Evolutionary conservation across 805 yeast species (phyloP), one percentile per base, ranked within the genome.

Genomic region (Wickerhamiella domercqiae): DNA sequence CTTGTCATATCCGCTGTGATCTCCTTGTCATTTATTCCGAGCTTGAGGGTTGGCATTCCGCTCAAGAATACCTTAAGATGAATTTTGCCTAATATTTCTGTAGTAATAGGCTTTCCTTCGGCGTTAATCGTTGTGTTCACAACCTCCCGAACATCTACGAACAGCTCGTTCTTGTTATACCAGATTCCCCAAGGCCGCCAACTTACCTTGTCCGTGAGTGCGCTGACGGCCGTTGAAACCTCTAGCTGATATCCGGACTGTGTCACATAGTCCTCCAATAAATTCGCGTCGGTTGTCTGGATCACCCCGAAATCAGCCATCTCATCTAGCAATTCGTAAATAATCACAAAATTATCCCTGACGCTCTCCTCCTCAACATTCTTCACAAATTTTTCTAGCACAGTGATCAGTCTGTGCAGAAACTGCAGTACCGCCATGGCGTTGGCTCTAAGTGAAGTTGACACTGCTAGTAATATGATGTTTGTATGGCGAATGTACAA

Each of bases 141-240:
- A 17, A 66, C 67, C 53, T 86, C 97, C 21, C 77, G 68, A 22
- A 84, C 82, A 56, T 86, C 94, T 46, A 86, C 67, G 51, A 83
- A 86, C 37, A 90, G 76, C 60, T 86, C 96, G 57, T 86, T 86
- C 54, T 82, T 84, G 47, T 77, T 73, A 58, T 86, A 86, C 46
- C 69, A 70, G 18, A 86, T 81, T 7, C 95, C 95, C 45, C 80
- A 90, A 29, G 87, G 80, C 56, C 97, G 71, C 96, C 96, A 86
- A 18, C 87, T 76, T 3, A 86, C 73, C 9, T 79, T 71, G 50
- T 73, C 77, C 7, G 84, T 78, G 14, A 84, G 70, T 0, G 93
- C 75, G 45, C 84, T 69, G 2, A 84, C 68, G 13, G 87, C 74
- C 30, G 82, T 49, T 6, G 53, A 50, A 24, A 51, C 49, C 21